These are phyloP conservation scores for Leccinum fallax DNA, from an alignment of 1,284 basidiomycete genomes.

Conservation along the genomic window DNA sequence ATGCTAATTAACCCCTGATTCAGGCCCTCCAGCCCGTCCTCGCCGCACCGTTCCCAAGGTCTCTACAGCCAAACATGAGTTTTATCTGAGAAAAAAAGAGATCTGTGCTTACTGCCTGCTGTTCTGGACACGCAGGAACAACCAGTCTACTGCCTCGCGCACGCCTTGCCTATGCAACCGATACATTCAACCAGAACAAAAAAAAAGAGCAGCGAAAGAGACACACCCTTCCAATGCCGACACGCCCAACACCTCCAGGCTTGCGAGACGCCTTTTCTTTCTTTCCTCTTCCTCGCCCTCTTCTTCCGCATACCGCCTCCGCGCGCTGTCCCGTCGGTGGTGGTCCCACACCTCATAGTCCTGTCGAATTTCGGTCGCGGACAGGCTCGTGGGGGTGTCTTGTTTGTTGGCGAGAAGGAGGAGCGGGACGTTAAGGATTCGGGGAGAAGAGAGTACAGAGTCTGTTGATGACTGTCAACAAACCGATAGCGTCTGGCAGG, in stretches of 20 bases:
- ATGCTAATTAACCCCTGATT: constrained; percentile 14
- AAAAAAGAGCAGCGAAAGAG: not conserved
- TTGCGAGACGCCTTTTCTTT: constrained; percentile 71
- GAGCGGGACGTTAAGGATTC: constrained; percentile 85
- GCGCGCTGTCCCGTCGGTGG: constrained; percentile 65
- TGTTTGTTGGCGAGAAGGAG: constrained; percentile 93
- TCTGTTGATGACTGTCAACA: constrained; percentile 49
- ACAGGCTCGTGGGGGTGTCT: constrained; percentile 75
- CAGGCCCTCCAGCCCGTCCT: constrained; percentile 15
- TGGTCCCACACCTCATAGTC: constrained; percentile 90
- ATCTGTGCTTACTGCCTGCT: constrained; percentile 54
- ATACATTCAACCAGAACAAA: not conserved
- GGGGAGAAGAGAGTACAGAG: constrained; percentile 79
- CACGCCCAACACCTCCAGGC: constrained; percentile 88
- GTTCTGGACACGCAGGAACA: constrained; percentile 91
- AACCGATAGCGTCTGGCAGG: constrained; percentile 12
- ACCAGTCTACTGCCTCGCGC: constrained; percentile 88
- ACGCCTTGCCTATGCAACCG: constrained; percentile 73
- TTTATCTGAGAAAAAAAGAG: not conserved
- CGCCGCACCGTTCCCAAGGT: constrained; percentile 20
- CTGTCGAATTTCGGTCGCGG: constrained; percentile 86
- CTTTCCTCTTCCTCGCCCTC: constrained; percentile 37
- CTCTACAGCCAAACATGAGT: constrained; percentile 10
- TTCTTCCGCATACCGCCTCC: constrained; percentile 51
- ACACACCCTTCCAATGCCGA: constrained; percentile 88